Base-by-base conservation (phyloP, 2,329 filamentous ascomycete genomes). In the Nemania bipapillata region DNA sequence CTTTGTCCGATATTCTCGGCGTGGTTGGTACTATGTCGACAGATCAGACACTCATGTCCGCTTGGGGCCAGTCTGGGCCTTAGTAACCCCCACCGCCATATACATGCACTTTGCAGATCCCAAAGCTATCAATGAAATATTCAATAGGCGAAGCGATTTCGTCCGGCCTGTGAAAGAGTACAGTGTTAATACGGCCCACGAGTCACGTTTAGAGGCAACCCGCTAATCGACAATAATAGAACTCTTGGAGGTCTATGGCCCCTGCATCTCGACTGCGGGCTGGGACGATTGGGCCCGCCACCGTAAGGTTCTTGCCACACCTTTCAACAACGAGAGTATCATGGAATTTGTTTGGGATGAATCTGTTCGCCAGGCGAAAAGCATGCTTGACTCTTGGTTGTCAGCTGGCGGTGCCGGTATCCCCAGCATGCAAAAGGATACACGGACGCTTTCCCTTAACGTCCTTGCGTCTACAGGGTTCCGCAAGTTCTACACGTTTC, bases 221-320 rank as follows among this genome's bases (percentile, higher is more conserved):
- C 3, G 37, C 3, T 40, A n/a, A 4, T 17, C 20, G 15, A 45
- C 15, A 3, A n/a, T n/a, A 26, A 24, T 15, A 22, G 52, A 22
- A 32, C 6, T 76, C 7, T 59, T 77, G 15, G 74, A 74, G 40
- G 53, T 79, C 0, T 79, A 76, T 32, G 77, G 76, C 0, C 77
- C 76, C 0, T 76, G 69, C 52, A 70, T 79, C n/a, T 77, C 72
- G 1, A 79, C 75, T 0, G 77, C 71, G 3, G 61, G 65, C 8
- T 75, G 68, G 72, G 71, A 76, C 4, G 74, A 77, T n/a, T 78
- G 76, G 77, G 66, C 74, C 35, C 76, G 76, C 4, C 77, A 79
- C 28, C 74, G 76, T 0, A 78, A 75, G 50, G 65, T 72, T 0
- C 49, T 77, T 6, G 76, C 76, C 0, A 57, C 74, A 2, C 75